Evolutionary conservation across 495 filamentous ascomycete genomes (phyloP).

Genomic region (Xylaria curta): DNA sequence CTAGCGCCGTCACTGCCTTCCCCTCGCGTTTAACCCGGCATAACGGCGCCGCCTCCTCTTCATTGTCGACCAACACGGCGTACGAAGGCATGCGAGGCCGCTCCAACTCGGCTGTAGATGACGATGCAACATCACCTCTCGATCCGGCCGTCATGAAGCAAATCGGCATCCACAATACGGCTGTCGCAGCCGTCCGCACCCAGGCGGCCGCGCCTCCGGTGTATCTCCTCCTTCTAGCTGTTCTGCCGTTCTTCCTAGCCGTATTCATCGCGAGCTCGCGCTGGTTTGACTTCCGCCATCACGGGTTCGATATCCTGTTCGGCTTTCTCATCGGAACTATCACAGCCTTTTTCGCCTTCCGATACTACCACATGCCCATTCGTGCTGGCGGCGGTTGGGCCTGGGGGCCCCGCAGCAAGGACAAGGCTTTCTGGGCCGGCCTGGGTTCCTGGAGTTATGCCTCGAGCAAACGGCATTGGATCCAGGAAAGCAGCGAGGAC

Average conservation of each 20-base stretch:
- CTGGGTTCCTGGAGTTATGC: constrained; percentile 63
- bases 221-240: constrained; percentile 73
- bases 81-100: constrained; percentile 37
- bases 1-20: constrained; percentile 51
- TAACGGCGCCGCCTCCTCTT: neutral
- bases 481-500: constrained; percentile 44
- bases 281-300: constrained; percentile 83
- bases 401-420: constrained; percentile 59
- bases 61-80: constrained; percentile 28
- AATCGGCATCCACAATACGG: constrained; percentile 50
- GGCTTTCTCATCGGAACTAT: constrained; percentile 70
- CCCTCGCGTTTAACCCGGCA: constrained; percentile 49
- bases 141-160: constrained; percentile 43
- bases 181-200: constrained; percentile 56
- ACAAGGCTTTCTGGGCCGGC: constrained; percentile 65
- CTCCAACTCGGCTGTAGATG: constrained; percentile 26
- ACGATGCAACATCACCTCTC: constrained; percentile 30
- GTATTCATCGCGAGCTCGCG: constrained; percentile 64
- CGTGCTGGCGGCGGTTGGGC: constrained; percentile 63
- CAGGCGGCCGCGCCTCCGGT: constrained; percentile 72
- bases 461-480: constrained; percentile 45
- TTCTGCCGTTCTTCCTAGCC: constrained; percentile 64
- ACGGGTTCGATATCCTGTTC: constrained; percentile 87
- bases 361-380: constrained; percentile 70
- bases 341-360: constrained; percentile 56